Base-by-base conservation (phyloP, 2,329 filamentous ascomycete genomes). In the Plectosphaerella sp. region DNA sequence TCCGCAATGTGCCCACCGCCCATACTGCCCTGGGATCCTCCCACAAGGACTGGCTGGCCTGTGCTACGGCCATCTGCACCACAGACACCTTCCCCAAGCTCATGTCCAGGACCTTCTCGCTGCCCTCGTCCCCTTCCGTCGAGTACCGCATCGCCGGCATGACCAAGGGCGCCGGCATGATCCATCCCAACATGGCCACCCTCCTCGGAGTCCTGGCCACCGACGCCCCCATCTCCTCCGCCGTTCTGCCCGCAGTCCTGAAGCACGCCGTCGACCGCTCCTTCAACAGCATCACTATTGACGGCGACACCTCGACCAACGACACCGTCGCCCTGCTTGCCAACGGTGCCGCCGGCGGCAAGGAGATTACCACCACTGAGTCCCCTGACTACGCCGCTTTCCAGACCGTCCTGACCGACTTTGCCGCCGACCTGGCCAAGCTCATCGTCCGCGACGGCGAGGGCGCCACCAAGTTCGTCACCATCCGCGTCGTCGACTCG, bases 51-150 rank as follows among this genome's bases (percentile, higher is more conserved):
- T 99, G 93, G 94, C 75, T 99, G 46, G 78, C 79, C 50, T 87
- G 90, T 43, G 94, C 94, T 53, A 86, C 85, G 62, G 93, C 94
- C 41, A 97, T 99, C 66, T 97, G 93, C 78, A 99, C 94, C 12
- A 99, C 94, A 15, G 94, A 99, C 72, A 97, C 94, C 4, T 99
- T 99, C 70, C 94, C 94, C 54, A 99, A 99, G 74, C 86, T 99
- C 58, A 78, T 93, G 61, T 97, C 92, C 18, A 84, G 82, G 60
- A 84, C 84, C 14, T 99, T 97, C 72, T 84, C 78, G 25, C 83
- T 99, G 33, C 92, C 94, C 4, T 92, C 89, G 2, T 88, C 89
- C 4, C 84, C 89, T 0, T 78, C 78, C 16, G 76, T 83, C 48
- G 85, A 87, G 67, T 99, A 96, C 73, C 80, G 82, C 61, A 87